phyloP scores from a whole-genome alignment of 306 rosid species.

The Heteromeles arbutifolia region DNA sequence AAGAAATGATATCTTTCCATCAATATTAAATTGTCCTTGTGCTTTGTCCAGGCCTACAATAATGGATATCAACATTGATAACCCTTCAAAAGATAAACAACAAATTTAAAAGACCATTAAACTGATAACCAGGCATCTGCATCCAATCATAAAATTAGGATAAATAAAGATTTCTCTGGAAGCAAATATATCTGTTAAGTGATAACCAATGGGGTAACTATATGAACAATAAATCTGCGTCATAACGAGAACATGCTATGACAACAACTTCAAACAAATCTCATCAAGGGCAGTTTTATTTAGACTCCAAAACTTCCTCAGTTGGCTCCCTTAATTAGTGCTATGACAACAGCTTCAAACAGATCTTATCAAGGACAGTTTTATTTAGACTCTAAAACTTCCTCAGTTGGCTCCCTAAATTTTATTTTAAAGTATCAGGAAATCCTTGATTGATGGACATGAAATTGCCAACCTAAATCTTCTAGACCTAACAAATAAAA shows the following conservation, averaged over 20 bases:
- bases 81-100: constrained; percentile 1
- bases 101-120: constrained; percentile 3
- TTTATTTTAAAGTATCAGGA: too few species aligned
- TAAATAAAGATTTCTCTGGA: not conserved
- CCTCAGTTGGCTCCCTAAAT: too few species aligned
- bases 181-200: not conserved
- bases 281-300: too few species aligned
- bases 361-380: too few species aligned
- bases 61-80: constrained; percentile 1
- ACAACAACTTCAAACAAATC: too few species aligned
- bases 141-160: not conserved
- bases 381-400: too few species aligned
- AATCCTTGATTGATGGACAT: too few species aligned
- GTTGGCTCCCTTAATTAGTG: too few species aligned
- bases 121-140: not conserved
- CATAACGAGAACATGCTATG: not conserved
- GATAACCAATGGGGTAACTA: not conserved
- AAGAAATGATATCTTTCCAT: constrained; percentile 96
- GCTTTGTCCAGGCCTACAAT: constrained; percentile 82
- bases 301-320: too few species aligned
- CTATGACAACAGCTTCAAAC: too few species aligned
- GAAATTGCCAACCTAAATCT: too few species aligned
- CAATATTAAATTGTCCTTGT: constrained; percentile 65
- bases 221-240: not conserved
- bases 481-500: too few species aligned